Conservation (phyloP, 2,329 filamentous ascomycete genomes). For the Apiospora arundinis region DNA sequence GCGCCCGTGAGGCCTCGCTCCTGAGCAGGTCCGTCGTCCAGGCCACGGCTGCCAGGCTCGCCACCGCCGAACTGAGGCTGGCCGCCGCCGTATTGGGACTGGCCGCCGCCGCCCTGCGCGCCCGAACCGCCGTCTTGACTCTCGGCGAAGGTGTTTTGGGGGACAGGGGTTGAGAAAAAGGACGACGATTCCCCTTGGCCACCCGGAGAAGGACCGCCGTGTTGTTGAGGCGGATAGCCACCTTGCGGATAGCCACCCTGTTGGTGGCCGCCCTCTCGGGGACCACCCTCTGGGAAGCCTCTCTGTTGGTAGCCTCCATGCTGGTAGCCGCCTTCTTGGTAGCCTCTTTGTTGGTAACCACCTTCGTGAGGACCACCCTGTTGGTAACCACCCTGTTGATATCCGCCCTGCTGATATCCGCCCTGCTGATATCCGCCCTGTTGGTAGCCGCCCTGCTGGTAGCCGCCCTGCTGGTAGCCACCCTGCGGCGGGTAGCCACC, state of each 20-base stretch:
- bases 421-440: neutral
- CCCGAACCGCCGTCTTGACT: constrained; percentile 27
- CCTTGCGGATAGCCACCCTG: constrained; percentile 2
- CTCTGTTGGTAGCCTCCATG: neutral
- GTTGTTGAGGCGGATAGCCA: constrained; percentile 5
- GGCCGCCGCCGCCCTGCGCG: constrained; percentile 5
- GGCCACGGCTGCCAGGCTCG: neutral
- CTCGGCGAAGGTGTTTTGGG: neutral
- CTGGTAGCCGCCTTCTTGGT: neutral
- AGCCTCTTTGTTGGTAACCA: too few species aligned
- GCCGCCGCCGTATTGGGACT: neutral
- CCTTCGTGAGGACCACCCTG: too few species aligned
- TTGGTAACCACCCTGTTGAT: constrained; percentile 5
- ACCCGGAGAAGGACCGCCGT: neutral
- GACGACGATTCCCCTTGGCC: neutral
- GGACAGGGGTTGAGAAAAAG: neutral
- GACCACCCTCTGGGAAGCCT: too few species aligned
- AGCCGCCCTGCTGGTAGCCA: neutral
- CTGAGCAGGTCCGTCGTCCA: constrained; percentile 27
- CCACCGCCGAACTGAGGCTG: neutral
- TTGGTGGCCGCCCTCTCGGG: neutral
- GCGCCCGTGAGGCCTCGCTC: constrained; percentile 50
- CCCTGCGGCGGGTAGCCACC: neutral
- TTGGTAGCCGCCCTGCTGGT: constrained; percentile 2
- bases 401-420: neutral